A percentile compares a stretch with the other conserved stretches of the same genome.
Evolutionary conservation across 441 rosid genomes (phyloP).

Genomic region (Pelargonium exstipulatum): DNA sequence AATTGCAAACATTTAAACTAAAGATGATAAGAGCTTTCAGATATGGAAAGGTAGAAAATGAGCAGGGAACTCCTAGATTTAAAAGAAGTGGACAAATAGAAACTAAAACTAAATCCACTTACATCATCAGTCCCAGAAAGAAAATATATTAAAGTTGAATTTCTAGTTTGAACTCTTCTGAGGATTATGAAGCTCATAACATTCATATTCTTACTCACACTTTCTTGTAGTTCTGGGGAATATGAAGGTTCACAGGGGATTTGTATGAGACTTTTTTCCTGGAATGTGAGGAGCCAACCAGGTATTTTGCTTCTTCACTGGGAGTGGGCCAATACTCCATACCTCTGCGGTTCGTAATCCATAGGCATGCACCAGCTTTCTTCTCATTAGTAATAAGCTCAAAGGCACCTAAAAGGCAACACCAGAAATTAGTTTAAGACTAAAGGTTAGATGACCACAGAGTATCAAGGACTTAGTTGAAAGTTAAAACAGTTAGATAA

Average conservation of each 20-base stretch:
- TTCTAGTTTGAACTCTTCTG: background rate
- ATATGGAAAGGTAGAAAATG: background rate
- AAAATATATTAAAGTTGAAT: no score
- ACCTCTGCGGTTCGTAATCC: constrained; percentile 87
- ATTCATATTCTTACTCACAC: constrained; percentile 46
- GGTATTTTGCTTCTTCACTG: constrained; percentile 61
- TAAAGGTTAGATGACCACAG: background rate
- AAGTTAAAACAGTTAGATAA: background rate
- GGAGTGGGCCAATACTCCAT: constrained; percentile 92
- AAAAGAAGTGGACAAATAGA: background rate
- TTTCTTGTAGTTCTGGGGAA: constrained; percentile 78
- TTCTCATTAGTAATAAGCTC: constrained; percentile 76
- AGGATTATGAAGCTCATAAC: background rate
- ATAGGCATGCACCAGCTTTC: constrained; percentile 83
- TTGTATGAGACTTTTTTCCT: constrained; percentile 32
- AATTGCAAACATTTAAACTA: background rate
- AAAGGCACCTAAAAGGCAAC: constrained; percentile 55
- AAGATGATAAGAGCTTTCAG: constrained; percentile 7
- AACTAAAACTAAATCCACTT: background rate
- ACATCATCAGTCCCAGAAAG: background rate
- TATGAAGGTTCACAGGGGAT: constrained; percentile 38
- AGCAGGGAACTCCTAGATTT: background rate
- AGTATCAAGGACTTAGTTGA: background rate
- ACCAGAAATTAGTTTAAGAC: constrained; percentile 12
- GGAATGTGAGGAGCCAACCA: constrained; percentile 39